Evolutionary conservation across 805 yeast species (phyloP), one percentile per base, ranked within the genome.

Genomic region (Wickerhamiella sergipiensis): DNA sequence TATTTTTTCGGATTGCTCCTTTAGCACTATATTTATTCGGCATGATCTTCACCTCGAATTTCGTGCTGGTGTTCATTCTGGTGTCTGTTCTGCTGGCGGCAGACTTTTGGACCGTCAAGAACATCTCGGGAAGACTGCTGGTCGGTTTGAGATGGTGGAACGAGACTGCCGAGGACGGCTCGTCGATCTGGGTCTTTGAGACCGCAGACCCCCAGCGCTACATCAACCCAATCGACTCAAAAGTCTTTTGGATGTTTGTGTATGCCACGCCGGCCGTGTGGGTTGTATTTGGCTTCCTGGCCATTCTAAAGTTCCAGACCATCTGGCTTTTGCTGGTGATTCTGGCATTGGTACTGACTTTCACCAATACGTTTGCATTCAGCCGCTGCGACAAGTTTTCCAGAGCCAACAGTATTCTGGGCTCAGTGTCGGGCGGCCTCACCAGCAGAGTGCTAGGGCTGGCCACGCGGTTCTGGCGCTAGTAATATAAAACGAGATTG

Each of bases 111-210:
- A 83, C 85, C 62, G 80, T 86, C 22, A 92, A 90, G 63, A 90
- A 90, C 66, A 84, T 90, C 23, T 74, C 95, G 19, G 98, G 98
- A 1, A 71, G 97, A 52, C 74, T 86, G 51, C 67, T 90, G 51
- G 97, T 92, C 4, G 97, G 97, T 0, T 72, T 92, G 56, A 55
- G 74, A 56, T 90, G 98, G 98, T 90, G 97, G 96, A 92, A 90
- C 64, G 97, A 90, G 63, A 74, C 88, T 0, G 71, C 75, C 26
- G 71, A 69, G 18, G 64, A 74, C 8, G 86, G 86, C 1, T 80
- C 81, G 57, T 79, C 82, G 50, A 74, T 80, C 12, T 86, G 95
- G 95, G 95, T 87, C 19, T 86, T 86, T 61, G 95, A 86, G 64
- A 79, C 87, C 2, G 89, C 92, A 3, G 85, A 85, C 61, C 75